phyloP scores from a whole-genome alignment of 495 filamentous ascomycete genomes.

The Penicillium angulare region DNA sequence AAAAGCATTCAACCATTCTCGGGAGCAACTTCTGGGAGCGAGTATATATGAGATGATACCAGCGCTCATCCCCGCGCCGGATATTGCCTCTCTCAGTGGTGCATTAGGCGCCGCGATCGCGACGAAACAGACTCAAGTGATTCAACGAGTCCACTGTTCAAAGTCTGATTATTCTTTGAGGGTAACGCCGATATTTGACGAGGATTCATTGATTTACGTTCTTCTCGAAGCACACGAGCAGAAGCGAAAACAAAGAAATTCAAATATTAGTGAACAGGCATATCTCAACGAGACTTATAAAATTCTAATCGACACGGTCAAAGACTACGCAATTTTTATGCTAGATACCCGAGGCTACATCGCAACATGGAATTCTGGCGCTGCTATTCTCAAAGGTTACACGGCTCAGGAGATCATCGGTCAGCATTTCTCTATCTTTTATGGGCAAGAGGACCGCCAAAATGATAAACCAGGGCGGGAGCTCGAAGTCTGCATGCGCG shows the following conservation, averaged over 20 bases:
- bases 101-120: conserved; percentile 46
- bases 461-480: conserved; percentile 47
- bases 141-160: conserved; percentile 28
- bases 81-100: conserved; percentile 37
- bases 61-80: conserved; percentile 30
- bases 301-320: conserved; percentile 62
- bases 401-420: conserved; percentile 56
- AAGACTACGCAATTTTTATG: conserved; percentile 69
- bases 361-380: conserved; percentile 62
- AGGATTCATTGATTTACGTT: conserved; percentile 42
- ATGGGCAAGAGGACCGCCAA: conserved; percentile 54
- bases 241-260: conserved; percentile 11
- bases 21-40: conserved; percentile 39
- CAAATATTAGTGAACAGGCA: conserved; percentile 33
- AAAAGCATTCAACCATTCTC: conserved; percentile 29
- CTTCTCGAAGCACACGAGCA: conserved; percentile 45
- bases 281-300: conserved; percentile 59
- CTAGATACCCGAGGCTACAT: conserved; percentile 58
- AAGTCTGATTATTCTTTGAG: conserved; percentile 38
- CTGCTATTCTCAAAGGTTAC: conserved; percentile 60
- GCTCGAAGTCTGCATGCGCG: conserved; percentile 54
- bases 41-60: conserved; percentile 44
- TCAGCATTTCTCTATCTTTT: conserved; percentile 62
- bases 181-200: conserved; percentile 53
- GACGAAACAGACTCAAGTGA: conserved; percentile 28